Base-by-base conservation (phyloP, 1,139 yeast genomes). In the Scheffersomyces quercinus region DNA sequence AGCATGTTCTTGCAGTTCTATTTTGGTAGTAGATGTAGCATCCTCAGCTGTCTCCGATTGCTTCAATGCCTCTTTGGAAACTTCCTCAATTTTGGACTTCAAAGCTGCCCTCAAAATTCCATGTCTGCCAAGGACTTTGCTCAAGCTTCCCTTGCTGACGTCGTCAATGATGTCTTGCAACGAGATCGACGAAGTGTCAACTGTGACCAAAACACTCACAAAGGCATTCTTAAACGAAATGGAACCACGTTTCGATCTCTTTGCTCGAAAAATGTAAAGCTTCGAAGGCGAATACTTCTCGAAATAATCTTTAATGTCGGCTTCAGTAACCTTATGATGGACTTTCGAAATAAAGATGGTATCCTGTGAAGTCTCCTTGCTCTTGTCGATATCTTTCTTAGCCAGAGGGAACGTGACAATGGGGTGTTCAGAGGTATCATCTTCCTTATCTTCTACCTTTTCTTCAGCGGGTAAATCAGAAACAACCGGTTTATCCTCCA, bases 291-390 rank as follows among this genome's bases (percentile, higher is more conserved):
- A 57, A 57, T 65, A 80, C 3, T 67, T 77, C 24, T 65, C 61
- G 48, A 80, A 78, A 50, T 60, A 70, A 9, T 63, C 68, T 45
- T 73, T 67, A 41, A 81, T 54, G 13, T 70, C 74, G 10, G 62
- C 61, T 50, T 76, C 81, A 2, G 73, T 67, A 3, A 66, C 59
- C 26, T 59, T 60, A 26, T 55, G 63, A 32, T 77, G 71, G 41
- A 83, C 64, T 31, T 70, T 73, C 5, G 75, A 66, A 38, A 83
- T 73, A 53, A 74, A 82, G 12, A 84, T 64, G 1, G 86, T 79
- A 49, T 78, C 78, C 5, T 60, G 55, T 1, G 85, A 75, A 6
- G 26, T 20, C 26, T 5, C 26, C 12, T 65, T 14, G 8, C 24
- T 14, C 13, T 31, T 7, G 7, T 31, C 35, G n/a, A 13, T 5